Evolutionary conservation across 2,329 filamentous ascomycete species (phyloP).

Genomic region (Penicillium digitatum): DNA sequence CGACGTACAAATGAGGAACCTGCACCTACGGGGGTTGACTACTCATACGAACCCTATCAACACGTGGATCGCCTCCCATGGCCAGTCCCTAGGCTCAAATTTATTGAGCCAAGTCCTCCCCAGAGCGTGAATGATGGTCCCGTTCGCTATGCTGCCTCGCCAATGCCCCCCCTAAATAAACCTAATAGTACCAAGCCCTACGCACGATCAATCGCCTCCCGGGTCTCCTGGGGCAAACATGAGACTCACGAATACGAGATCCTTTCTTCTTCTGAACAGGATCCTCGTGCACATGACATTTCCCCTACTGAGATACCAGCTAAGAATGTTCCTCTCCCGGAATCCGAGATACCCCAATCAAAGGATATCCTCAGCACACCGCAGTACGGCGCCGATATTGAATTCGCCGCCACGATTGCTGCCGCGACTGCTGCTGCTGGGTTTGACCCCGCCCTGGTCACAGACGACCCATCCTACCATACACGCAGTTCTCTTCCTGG

Average conservation of each 20-base stretch:
- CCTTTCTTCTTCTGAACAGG: slow-evolving; percentile 48
- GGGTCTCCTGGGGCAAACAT: slow-evolving; percentile 64
- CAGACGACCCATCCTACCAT: slow-evolving; percentile 61
- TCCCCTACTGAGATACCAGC: slow-evolving; percentile 13
- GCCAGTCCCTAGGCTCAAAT: slow-evolving; percentile 52
- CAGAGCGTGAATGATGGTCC: slow-evolving; percentile 45
- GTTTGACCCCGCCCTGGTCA: slow-evolving; percentile 67
- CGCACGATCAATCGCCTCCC: slow-evolving; percentile 48
- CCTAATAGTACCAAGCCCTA: slow-evolving; percentile 45
- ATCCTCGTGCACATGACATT: slow-evolving; percentile 27
- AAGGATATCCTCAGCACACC: slow-evolving; percentile 1
- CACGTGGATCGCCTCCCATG: slow-evolving; percentile 34
- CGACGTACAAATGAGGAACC: slow-evolving; percentile 12
- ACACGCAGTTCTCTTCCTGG: slow-evolving; percentile 62
- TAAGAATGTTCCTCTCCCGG: slow-evolving; percentile 10
- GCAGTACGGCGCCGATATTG: slow-evolving; percentile 62
- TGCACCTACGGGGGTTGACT: background rate
- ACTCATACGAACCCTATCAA: slow-evolving; percentile 18
- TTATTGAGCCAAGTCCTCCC: slow-evolving; percentile 57
- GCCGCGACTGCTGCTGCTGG: slow-evolving; percentile 66
- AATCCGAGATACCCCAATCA: slow-evolving; percentile 2
- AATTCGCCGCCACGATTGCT: slow-evolving; percentile 66
- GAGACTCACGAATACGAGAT: slow-evolving; percentile 62
- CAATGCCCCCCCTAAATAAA: slow-evolving; percentile 36
- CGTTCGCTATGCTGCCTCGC: slow-evolving; percentile 30